phyloP scores from a whole-genome alignment of 1,139 yeast genomes.

The Protomyces pachydermus region DNA sequence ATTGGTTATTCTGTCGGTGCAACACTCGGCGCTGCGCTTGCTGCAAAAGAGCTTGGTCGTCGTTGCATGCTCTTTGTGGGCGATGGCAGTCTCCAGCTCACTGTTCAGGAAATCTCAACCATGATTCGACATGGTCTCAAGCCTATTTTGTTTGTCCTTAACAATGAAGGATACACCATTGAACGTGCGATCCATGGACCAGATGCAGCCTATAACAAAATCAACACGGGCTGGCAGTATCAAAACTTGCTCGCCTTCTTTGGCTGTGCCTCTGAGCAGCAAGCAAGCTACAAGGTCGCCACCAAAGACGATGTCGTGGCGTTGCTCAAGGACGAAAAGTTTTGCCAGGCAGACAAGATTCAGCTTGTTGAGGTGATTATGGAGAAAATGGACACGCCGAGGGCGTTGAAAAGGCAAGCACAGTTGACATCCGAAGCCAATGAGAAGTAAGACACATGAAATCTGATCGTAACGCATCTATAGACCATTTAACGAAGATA shows the following conservation, averaged over 20 bases:
- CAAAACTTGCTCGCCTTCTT: conserved; percentile 57
- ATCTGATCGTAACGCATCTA: not conserved
- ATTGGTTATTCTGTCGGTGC: conserved; percentile 87
- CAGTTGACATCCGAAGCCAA: conserved; percentile 31
- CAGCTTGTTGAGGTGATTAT: conserved; percentile 56
- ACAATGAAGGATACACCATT: conserved; percentile 81
- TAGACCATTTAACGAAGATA: not conserved
- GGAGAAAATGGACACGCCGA: conserved; percentile 59
- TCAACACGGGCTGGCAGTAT: conserved; percentile 77
- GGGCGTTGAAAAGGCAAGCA: conserved; percentile 44
- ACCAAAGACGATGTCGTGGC: conserved; percentile 42
- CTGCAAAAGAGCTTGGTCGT: conserved; percentile 54
- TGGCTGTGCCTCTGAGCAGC: conserved; percentile 54
- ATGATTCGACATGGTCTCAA: conserved; percentile 55
- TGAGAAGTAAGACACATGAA: conserved; percentile 19
- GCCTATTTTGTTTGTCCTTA: conserved; percentile 64
- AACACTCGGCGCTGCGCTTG: conserved; percentile 70
- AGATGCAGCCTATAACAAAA: conserved; percentile 69
- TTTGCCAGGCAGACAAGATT: conserved; percentile 41
- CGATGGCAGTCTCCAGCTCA: conserved; percentile 91
- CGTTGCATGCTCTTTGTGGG: conserved; percentile 72
- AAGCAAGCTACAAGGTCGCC: conserved; percentile 40
- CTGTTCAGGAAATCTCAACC: conserved; percentile 72
- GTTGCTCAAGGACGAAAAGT: conserved; percentile 42
- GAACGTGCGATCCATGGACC: conserved; percentile 81